Evolutionary conservation across 306 rosid species (phyloP).

Genomic region (Begonia fuchsioides): DNA sequence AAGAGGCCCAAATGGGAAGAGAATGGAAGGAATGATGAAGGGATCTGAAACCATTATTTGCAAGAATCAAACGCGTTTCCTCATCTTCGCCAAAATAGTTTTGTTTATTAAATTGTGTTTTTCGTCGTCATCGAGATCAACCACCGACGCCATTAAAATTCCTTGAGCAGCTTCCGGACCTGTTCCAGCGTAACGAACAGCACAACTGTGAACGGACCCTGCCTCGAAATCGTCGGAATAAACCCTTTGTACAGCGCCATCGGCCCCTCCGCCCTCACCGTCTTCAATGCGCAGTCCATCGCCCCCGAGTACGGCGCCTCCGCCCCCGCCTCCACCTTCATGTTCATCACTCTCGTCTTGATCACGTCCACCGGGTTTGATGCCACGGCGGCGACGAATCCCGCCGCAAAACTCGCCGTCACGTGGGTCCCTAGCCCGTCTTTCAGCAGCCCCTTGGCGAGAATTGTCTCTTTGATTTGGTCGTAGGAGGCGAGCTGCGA

Average conservation of each 20-base stretch:
- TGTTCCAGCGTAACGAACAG: slow-evolving; percentile 70
- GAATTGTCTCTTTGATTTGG: slow-evolving; percentile 47
- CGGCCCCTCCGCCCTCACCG: slow-evolving; percentile 64
- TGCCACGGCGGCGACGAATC: slow-evolving; percentile 64
- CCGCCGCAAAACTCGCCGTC: slow-evolving; percentile 63
- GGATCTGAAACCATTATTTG: too few species aligned
- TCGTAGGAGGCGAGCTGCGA: slow-evolving; percentile 70
- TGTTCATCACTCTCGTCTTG: slow-evolving; percentile 70
- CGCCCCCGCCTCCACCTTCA: slow-evolving; percentile 56
- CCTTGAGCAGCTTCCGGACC: slow-evolving; percentile 58
- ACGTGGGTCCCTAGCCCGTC: slow-evolving; percentile 81
- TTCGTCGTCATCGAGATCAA: too few species aligned
- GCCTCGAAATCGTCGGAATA: slow-evolving; percentile 63
- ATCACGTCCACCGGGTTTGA: slow-evolving; percentile 69
- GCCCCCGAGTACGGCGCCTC: slow-evolving; percentile 54
- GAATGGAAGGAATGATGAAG: too few species aligned
- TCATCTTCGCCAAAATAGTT: too few species aligned
- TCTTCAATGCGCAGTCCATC: slow-evolving; percentile 49
- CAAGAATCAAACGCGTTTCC: too few species aligned
- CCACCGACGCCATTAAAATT: slow-evolving; percentile 25
- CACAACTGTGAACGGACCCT: slow-evolving; percentile 69
- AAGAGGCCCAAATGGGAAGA: too few species aligned
- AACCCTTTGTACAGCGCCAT: slow-evolving; percentile 62
- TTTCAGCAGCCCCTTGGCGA: slow-evolving; percentile 31
- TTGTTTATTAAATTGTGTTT: too few species aligned